A percentile compares a stretch with the other conserved stretches of the same genome.
Evolutionary conservation across 257 asterid species (phyloP).

Genomic region (Primulina huaijiensis): DNA sequence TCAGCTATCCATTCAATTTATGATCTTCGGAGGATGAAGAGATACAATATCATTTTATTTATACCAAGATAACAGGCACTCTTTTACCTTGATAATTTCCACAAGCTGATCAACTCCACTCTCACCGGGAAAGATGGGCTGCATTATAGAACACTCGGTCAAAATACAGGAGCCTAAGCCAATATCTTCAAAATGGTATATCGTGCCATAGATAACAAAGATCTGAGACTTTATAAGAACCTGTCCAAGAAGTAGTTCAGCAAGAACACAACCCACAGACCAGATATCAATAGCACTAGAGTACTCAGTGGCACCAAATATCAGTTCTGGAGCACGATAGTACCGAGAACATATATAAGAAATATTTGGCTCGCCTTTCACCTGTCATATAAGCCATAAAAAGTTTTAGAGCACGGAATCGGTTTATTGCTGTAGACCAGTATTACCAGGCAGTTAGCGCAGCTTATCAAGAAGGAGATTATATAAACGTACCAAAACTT

Average conservation of each 20-base stretch:
- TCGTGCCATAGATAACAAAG: slow-evolving; percentile 10
- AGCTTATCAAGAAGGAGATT: slow-evolving; percentile 12
- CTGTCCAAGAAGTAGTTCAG: slow-evolving; percentile 89
- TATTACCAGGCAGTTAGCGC: slow-evolving; percentile 1
- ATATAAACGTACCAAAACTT: slow-evolving; percentile 58
- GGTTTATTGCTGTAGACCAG: not conserved
- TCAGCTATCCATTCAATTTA: not conserved
- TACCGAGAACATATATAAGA: slow-evolving; percentile 81
- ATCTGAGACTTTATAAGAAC: slow-evolving; percentile 31
- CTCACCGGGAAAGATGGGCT: slow-evolving; percentile 91
- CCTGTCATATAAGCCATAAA: slow-evolving; percentile 38
- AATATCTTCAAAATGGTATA: not conserved
- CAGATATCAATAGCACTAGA: slow-evolving; percentile 79
- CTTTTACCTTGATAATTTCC: slow-evolving; percentile 72
- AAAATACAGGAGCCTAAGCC: slow-evolving; percentile 11
- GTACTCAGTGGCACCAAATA: slow-evolving; percentile 83
- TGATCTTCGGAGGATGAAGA: slow-evolving; percentile 3
- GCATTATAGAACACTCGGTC: slow-evolving; percentile 11
- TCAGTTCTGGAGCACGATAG: slow-evolving; percentile 80
- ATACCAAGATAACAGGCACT: slow-evolving; percentile 4
- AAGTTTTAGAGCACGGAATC: slow-evolving; percentile 4
- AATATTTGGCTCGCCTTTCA: slow-evolving; percentile 84
- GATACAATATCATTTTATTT: not conserved
- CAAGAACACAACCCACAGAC: slow-evolving; percentile 93
- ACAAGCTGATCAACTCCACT: slow-evolving; percentile 91